These are phyloP conservation scores for Auricularia sp. DNA, from an alignment of 768 basidiomycete genomes.

Conservation along the genomic window DNA sequence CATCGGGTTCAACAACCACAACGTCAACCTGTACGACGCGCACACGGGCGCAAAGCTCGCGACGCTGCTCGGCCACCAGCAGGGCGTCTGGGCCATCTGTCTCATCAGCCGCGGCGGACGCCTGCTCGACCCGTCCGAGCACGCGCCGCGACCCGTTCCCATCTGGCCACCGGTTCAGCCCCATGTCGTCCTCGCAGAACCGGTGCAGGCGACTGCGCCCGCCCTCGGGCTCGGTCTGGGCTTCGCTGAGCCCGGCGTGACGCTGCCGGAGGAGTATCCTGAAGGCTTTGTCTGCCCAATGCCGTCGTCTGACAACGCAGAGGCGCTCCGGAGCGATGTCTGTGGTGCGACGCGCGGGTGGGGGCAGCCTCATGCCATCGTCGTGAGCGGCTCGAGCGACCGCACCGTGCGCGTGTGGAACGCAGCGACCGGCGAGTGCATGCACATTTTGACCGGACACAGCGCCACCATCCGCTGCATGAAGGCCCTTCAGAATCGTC, in stretches of 20 bases:
- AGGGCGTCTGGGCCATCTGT: slow-evolving; percentile 88
- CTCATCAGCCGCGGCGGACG: slow-evolving; percentile 61
- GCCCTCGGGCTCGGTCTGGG: neutral
- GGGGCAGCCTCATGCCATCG: slow-evolving; percentile 75
- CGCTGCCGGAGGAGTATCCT: slow-evolving; percentile 12
- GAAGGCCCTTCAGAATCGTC: slow-evolving; percentile 75
- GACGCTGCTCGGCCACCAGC: slow-evolving; percentile 74
- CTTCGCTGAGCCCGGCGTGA: slow-evolving; percentile 10
- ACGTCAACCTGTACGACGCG: slow-evolving; percentile 79
- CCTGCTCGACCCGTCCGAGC: slow-evolving; percentile 1
- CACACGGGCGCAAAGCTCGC: slow-evolving; percentile 64
- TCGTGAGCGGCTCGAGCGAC: slow-evolving; percentile 91
- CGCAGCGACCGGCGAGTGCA: slow-evolving; percentile 37
- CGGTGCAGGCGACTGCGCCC: neutral
- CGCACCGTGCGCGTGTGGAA: slow-evolving; percentile 81
- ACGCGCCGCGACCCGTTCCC: neutral
- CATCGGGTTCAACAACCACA: slow-evolving; percentile 77
- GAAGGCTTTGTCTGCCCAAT: slow-evolving; percentile 5
- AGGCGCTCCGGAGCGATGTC: slow-evolving; percentile 35
- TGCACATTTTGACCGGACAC: slow-evolving; percentile 76
- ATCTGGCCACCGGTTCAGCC: neutral
- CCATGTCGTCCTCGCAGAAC: neutral
- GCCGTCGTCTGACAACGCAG: slow-evolving; percentile 10
- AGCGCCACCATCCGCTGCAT: slow-evolving; percentile 86
- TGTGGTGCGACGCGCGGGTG: slow-evolving; percentile 74